Base-by-base conservation (phyloP, 495 filamentous ascomycete species). In the Penicillium angulare region DNA sequence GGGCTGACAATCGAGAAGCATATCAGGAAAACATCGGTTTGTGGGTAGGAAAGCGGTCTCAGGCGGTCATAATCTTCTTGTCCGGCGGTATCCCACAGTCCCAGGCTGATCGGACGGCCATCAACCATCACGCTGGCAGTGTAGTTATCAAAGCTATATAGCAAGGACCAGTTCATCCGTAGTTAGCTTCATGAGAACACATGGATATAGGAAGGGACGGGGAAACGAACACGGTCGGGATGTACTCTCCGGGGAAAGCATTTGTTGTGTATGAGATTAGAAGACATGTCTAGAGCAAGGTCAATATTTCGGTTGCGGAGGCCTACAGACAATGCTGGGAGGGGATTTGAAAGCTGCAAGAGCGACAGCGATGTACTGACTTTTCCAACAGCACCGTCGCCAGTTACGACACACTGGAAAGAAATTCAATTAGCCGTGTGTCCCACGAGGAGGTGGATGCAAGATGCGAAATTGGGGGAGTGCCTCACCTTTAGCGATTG, bases 241-340 rank as follows among this genome's bases (percentile, higher is more conserved):
- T 97, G 66, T 98, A 98, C 78, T 98, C 93, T 57, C 93, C 93
- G 13, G 93, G 93, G 70, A 98, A 98, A 33, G 93, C 93, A 79
- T 98, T 98, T 42, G 93, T 98, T 32, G 93, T 97, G 70, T 97
- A 97, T 16, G 93, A 97, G 65, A 98, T 98, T 57, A 98, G 86
- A 49, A 98, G 87, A 77, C 93, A 98, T 78, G 93, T 98, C 95
- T 97, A 61, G 21, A 50, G 32, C 13, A 8, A 39, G 46, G 50
- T 53, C 50, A 53, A 24, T 47, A 15, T 42, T 47, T 43, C 12
- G 34, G 43, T 43, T 31, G 41, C 20, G 15, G 31, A 23, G 10
- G 29, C n/a, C n/a, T n/a, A n/a, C n/a, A n/a, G n/a, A n/a, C n/a
- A n/a, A 16, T 7, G 24, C 43, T 24, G 41, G 34, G 34, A 47